phyloP scores from a whole-genome alignment of 352 stramenopile species.

The Halophytophthora polymorphica region DNA sequence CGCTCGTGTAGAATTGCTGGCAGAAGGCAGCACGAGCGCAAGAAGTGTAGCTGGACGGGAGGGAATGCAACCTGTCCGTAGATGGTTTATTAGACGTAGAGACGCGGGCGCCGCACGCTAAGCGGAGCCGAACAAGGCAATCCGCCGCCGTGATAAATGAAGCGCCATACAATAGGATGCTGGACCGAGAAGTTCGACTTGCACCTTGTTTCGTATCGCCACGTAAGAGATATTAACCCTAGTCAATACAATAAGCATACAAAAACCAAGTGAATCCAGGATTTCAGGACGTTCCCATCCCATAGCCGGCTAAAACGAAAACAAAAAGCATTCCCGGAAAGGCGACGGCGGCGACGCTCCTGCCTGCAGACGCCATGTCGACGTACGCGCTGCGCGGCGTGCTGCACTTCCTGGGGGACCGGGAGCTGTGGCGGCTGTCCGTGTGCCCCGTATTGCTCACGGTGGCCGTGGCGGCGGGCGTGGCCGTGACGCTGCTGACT shows the following conservation, averaged over 20 bases:
- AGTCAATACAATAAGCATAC: too few species aligned
- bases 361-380: constrained; percentile 19
- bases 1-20: constrained; percentile 11
- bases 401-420: constrained; percentile 43
- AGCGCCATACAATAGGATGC: too few species aligned
- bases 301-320: background rate
- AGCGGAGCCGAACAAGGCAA: too few species aligned
- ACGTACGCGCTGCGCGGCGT: constrained; percentile 38
- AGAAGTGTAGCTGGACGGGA: background rate
- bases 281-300: too few species aligned
- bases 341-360: too few species aligned
- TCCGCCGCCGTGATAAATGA: too few species aligned
- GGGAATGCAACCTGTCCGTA: background rate
- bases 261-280: too few species aligned
- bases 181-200: too few species aligned
- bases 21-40: background rate
- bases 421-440: constrained; percentile 37
- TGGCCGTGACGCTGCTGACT: constrained; percentile 40
- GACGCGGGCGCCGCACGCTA: too few species aligned
- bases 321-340: too few species aligned
- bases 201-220: too few species aligned
- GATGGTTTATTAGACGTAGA: background rate
- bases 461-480: constrained; percentile 34
- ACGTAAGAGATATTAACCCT: too few species aligned
- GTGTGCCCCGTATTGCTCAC: constrained; percentile 51